Percentiles rank a stretch among this genome's conserved stretches.
phyloP scores from a whole-genome alignment of 2,329 filamentous ascomycete species.

The Leptosphaerulina australis region DNA sequence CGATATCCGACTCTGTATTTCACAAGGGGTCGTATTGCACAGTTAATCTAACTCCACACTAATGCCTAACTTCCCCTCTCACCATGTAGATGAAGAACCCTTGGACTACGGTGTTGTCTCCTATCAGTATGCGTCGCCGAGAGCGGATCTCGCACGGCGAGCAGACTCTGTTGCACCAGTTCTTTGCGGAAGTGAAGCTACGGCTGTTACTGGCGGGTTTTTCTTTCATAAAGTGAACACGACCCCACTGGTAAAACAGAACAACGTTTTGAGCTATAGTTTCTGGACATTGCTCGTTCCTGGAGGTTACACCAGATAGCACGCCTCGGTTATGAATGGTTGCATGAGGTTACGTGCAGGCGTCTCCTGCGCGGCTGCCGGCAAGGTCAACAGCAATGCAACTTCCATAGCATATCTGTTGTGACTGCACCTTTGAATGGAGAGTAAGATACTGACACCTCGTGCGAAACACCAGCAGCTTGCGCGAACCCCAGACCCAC shows the following conservation, averaged over 20 bases:
- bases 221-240: background rate
- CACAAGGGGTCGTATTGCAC: no score
- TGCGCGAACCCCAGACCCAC: no score
- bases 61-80: background rate
- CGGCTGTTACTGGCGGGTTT: background rate
- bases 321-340: background rate
- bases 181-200: conserved; percentile 1
- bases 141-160: background rate
- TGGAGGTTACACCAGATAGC: background rate
- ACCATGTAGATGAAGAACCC: background rate
- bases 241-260: conserved; percentile 2
- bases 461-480: no score
- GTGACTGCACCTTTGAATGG: background rate
- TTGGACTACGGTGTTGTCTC: background rate
- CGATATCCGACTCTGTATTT: no score
- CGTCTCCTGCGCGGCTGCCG: conserved; percentile 3
- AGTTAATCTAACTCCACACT: background rate
- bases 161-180: background rate
- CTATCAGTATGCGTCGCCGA: background rate
- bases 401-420: background rate
- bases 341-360: background rate
- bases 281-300: background rate
- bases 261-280: background rate
- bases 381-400: background rate
- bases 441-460: background rate